Percentiles rank a stretch among this genome's conserved stretches.
These are phyloP conservation scores for Candida frijolesensis DNA, from an alignment of 1,139 yeast species.

Conservation along the genomic window DNA sequence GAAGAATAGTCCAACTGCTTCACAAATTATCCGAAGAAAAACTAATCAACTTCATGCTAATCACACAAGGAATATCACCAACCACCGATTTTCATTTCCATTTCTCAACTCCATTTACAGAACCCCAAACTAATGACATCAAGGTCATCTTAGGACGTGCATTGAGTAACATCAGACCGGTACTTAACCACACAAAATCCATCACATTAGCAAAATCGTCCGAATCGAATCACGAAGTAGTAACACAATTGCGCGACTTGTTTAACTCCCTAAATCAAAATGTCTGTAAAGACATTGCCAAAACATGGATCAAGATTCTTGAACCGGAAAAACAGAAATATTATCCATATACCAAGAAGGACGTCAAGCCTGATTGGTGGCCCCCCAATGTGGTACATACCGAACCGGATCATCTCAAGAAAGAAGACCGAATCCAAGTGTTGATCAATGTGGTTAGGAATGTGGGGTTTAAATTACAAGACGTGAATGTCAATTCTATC, in stretches of 20 bases:
- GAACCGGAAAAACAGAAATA: constrained; percentile 70
- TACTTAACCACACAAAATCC: constrained; percentile 13
- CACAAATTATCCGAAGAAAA: neutral
- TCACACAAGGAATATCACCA: constrained; percentile 11
- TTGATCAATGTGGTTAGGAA: constrained; percentile 45
- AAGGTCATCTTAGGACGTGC: constrained; percentile 13
- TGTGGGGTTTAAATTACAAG: constrained; percentile 23
- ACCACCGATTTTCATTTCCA: constrained; percentile 16
- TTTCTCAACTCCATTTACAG: constrained; percentile 19
- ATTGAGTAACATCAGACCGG: constrained; percentile 18
- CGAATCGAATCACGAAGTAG: neutral
- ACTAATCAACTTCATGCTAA: constrained; percentile 9
- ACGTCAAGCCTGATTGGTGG: constrained; percentile 65
- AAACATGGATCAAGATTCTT: constrained; percentile 64
- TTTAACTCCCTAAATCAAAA: constrained; percentile 39
- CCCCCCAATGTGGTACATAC: constrained; percentile 58
- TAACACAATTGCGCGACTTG: constrained; percentile 20
- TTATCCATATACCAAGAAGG: constrained; percentile 56
- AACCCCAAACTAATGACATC: constrained; percentile 16
- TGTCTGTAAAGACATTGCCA: constrained; percentile 63
- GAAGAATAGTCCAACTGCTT: neutral
- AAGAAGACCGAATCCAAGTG: constrained; percentile 50
- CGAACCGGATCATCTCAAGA: constrained; percentile 75
- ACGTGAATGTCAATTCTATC: constrained; percentile 23
- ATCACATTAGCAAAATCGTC: constrained; percentile 9